These are phyloP conservation scores for Akebia trifoliata DNA, from an alignment of 164 flowering plant genomes.

Conservation along the genomic window DNA sequence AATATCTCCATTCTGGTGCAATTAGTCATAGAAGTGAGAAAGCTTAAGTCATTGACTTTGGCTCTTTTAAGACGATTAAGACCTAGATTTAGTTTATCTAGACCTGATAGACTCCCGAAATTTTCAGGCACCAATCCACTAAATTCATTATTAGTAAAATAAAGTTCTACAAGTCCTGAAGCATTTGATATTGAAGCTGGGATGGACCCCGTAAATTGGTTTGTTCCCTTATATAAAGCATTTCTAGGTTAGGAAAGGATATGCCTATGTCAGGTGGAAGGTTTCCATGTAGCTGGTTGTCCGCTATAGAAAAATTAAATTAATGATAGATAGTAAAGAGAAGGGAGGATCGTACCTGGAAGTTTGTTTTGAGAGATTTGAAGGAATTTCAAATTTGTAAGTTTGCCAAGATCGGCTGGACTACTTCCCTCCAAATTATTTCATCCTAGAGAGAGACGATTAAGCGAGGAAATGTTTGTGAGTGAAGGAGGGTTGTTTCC, in stretches of 20 bases:
- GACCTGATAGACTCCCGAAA: neutral
- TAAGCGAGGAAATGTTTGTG: slow-evolving; percentile 10
- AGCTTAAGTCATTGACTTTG: slow-evolving; percentile 12
- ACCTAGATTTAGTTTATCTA: neutral
- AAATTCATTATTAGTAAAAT: slow-evolving; percentile 13
- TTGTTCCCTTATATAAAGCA: neutral
- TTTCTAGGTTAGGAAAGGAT: slow-evolving; percentile 20
- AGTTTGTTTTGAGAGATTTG: no score
- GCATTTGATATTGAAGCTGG: slow-evolving; percentile 26
- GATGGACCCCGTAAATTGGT: slow-evolving; percentile 17
- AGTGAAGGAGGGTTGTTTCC: neutral
- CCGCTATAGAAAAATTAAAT: neutral
- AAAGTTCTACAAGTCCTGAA: slow-evolving; percentile 3
- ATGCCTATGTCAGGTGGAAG: no score
- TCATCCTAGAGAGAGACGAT: neutral
- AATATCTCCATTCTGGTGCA: slow-evolving; percentile 13
- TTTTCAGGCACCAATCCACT: slow-evolving; percentile 11
- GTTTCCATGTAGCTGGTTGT: slow-evolving; percentile 14
- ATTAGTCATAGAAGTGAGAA: slow-evolving; percentile 22
- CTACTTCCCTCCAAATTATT: no score
- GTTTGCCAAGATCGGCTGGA: no score
- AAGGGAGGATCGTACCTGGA: slow-evolving; percentile 18
- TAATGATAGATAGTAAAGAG: slow-evolving; percentile 15
- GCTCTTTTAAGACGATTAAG: slow-evolving; percentile 10
- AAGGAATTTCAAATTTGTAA: no score